Evolutionary conservation across 129 eudicot genomes (phyloP).

Genomic region (Flaveria robusta): DNA sequence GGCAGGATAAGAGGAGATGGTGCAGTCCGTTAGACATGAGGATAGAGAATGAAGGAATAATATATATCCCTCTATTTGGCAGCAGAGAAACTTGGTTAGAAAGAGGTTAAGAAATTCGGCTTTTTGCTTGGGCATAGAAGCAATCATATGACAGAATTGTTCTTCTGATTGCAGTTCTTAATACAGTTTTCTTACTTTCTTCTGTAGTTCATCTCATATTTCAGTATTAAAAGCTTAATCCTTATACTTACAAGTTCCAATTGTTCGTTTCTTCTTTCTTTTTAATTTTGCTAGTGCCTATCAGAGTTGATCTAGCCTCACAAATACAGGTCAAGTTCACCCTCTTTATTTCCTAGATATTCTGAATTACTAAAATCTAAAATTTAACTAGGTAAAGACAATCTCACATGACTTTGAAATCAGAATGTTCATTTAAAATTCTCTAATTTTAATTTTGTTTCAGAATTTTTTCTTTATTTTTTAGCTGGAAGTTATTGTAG

Average conservation of each 20-base stretch:
- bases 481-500: neutral
- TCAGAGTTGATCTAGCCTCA: neutral
- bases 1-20: neutral
- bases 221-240: neutral
- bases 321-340: neutral
- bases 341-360: neutral
- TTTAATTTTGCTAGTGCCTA: neutral
- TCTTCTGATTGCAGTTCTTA: neutral
- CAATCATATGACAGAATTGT: neutral
- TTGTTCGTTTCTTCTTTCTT: neutral
- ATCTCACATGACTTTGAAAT: neutral
- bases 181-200: neutral
- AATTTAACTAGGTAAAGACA: conserved; percentile 4
- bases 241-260: neutral
- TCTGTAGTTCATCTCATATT: neutral
- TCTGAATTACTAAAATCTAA: neutral
- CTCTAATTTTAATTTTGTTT: neutral
- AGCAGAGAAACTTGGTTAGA: neutral
- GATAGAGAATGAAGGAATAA: neutral
- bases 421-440: conserved; percentile 12
- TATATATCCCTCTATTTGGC: neutral
- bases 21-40: neutral
- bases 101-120: neutral
- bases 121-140: neutral
- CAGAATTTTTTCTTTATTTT: neutral